These are phyloP conservation scores for Sugiyamaella chiloensis DNA, from an alignment of 805 yeast genomes.

Conservation along the genomic window DNA sequence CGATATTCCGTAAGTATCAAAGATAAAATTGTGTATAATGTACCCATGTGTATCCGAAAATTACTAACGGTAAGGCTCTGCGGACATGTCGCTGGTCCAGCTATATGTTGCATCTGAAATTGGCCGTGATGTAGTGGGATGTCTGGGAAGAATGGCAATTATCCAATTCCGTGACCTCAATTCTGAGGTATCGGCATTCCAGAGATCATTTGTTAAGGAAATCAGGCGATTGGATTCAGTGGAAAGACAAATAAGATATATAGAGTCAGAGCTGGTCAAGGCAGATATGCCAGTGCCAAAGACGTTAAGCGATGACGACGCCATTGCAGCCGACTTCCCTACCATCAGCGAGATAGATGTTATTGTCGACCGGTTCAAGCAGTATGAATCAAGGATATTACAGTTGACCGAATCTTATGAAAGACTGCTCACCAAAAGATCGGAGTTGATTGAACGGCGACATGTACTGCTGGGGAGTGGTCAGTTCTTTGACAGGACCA, in stretches of 20 bases:
- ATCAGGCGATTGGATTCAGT: conserved; percentile 76
- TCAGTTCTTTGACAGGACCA: conserved; percentile 44
- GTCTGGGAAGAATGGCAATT: conserved; percentile 76
- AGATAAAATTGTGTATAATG: background rate
- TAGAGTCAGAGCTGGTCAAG: conserved; percentile 29
- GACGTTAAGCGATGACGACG: conserved; percentile 3
- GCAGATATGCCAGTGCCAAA: conserved; percentile 28
- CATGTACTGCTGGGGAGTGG: conserved; percentile 53
- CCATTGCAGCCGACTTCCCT: conserved; percentile 20
- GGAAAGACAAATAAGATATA: conserved; percentile 66
- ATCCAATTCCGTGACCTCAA: conserved; percentile 90
- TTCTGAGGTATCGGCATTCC: conserved; percentile 72
- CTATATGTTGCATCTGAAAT: conserved; percentile 86
- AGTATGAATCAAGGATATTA: conserved; percentile 65
- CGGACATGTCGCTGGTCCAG: conserved; percentile 95
- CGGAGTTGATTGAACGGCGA: conserved; percentile 67
- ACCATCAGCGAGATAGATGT: conserved; percentile 67
- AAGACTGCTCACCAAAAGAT: conserved; percentile 57
- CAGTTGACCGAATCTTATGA: conserved; percentile 68
- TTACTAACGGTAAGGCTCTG: conserved; percentile 55
- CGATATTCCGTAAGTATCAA: conserved; percentile 26
- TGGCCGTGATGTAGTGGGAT: conserved; percentile 76
- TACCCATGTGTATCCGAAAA: background rate
- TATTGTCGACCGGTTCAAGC: conserved; percentile 55
- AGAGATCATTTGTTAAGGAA: conserved; percentile 84